Conservation (phyloP, 2,329 filamentous ascomycete genomes). For the Hymenoscyphus infarciens region DNA sequence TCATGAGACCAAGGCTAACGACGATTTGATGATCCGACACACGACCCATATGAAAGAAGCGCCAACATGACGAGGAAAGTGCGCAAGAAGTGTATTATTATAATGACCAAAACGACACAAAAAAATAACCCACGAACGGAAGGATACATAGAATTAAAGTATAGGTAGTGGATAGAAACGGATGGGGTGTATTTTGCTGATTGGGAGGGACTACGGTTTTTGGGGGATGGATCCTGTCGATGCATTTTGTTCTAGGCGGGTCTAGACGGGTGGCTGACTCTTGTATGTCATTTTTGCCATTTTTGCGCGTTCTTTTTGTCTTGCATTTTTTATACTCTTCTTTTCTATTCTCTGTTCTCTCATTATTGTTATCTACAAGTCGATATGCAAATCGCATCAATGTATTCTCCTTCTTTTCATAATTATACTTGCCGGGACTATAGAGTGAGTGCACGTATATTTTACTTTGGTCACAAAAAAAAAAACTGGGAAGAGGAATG, state of each 20-base stretch:
- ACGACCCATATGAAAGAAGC: conserved; percentile 1
- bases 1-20: conserved; percentile 1
- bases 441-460: neutral
- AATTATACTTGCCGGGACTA: conserved; percentile 1
- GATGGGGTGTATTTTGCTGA: neutral
- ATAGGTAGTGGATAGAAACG: neutral
- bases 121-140: neutral
- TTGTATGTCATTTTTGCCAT: conserved; percentile 5
- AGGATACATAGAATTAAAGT: conserved; percentile 11
- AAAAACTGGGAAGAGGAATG: too few relatives aligned
- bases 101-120: conserved; percentile 13
- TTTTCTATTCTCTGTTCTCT: neutral
- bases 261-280: neutral
- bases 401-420: conserved; percentile 2
- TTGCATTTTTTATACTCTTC: conserved; percentile 3
- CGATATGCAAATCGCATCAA: neutral
- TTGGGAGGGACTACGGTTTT: conserved; percentile 6
- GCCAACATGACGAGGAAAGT: neutral
- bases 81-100: conserved; percentile 20
- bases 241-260: conserved; percentile 16
- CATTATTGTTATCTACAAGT: neutral
- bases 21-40: conserved; percentile 1
- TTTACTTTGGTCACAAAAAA: neutral
- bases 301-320: neutral
- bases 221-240: conserved; percentile 13